These are phyloP conservation scores for Musa acuminata DNA, from an alignment of 176 grass and related monocot species.

Conservation along the genomic window DNA sequence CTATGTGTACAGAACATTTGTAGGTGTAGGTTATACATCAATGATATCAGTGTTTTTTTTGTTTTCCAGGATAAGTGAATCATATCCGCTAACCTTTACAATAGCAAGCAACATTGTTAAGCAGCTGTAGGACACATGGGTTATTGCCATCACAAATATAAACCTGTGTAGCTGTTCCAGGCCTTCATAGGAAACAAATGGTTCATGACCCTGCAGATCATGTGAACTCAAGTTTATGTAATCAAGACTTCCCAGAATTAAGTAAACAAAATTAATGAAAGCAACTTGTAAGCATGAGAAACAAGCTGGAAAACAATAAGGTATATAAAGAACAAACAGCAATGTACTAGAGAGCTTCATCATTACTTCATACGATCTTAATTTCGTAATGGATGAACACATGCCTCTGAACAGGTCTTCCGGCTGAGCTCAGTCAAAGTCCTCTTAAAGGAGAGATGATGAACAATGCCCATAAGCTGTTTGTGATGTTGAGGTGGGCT, in stretches of 20 bases:
- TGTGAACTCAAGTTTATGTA: neutral
- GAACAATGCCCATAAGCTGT: constrained; percentile 32
- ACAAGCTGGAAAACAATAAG: neutral
- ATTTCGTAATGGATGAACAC: constrained; percentile 8
- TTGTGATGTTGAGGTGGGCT: constrained; percentile 15
- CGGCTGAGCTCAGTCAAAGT: constrained; percentile 38
- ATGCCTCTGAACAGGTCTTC: constrained; percentile 43
- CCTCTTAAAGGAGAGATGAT: constrained; percentile 46
- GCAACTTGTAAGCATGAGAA: neutral
- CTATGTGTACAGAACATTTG: neutral
- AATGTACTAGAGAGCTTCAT: neutral
- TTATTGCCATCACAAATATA: constrained; percentile 98
- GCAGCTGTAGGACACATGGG: constrained; percentile 89
- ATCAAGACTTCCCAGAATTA: neutral
- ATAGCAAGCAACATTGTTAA: constrained; percentile 91
- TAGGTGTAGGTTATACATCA: neutral
- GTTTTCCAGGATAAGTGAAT: neutral
- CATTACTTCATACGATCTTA: neutral
- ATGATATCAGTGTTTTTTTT: neutral
- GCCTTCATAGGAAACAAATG: constrained; percentile 92
- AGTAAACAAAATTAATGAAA: constrained; percentile 1
- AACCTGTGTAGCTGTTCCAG: constrained; percentile 90
- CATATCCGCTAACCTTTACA: constrained; percentile 51
- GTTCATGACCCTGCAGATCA: constrained; percentile 61
- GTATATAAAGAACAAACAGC: neutral